phyloP scores from a whole-genome alignment of 805 yeast species.

The Debaryomyces maramus region DNA sequence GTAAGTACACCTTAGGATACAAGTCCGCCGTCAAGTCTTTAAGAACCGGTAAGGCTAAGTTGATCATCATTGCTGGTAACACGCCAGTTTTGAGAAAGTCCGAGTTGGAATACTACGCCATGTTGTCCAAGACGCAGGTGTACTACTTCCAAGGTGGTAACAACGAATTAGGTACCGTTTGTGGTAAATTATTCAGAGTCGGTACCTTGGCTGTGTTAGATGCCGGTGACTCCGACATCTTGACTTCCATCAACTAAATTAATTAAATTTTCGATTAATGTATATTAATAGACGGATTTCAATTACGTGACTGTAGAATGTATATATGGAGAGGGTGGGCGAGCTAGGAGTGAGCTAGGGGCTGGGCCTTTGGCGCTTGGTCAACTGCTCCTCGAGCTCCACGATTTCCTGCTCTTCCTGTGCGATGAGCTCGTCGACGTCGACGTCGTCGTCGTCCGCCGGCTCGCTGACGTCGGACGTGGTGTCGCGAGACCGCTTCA shows the following conservation, averaged over 20 bases:
- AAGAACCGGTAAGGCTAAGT: conserved; percentile 99
- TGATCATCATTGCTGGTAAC: conserved; percentile 97
- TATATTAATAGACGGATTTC: conserved; percentile 14
- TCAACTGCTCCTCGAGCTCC: conserved; percentile 40
- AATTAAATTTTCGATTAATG: conserved; percentile 5
- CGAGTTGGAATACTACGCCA: conserved; percentile 99
- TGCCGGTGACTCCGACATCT: conserved; percentile 99
- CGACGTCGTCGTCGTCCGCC: conserved; percentile 16
- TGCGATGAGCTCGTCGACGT: conserved; percentile 41
- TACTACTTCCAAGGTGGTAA: conserved; percentile 99
- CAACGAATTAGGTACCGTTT: conserved; percentile 99
- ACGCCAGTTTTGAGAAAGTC: conserved; percentile 99
- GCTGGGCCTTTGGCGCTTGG: conserved; percentile 13
- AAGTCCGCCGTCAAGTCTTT: conserved; percentile 97
- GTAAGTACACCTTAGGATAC: conserved; percentile 99
- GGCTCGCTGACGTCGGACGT: conserved; percentile 4
- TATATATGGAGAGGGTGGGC: too few species aligned
- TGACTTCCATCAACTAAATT: conserved; percentile 52
- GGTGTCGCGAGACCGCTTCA: conserved; percentile 13
- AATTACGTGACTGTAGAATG: not conserved
- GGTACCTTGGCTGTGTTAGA: conserved; percentile 95
- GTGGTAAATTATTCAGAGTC: conserved; percentile 99
- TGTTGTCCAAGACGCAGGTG: conserved; percentile 95
- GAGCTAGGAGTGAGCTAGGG: not conserved
- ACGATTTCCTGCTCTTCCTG: conserved; percentile 48